Percentiles rank a stretch among this genome's conserved stretches.
These are phyloP conservation scores for Apodospora peruviana DNA, from an alignment of 495 filamentous ascomycete genomes.

Conservation along the genomic window DNA sequence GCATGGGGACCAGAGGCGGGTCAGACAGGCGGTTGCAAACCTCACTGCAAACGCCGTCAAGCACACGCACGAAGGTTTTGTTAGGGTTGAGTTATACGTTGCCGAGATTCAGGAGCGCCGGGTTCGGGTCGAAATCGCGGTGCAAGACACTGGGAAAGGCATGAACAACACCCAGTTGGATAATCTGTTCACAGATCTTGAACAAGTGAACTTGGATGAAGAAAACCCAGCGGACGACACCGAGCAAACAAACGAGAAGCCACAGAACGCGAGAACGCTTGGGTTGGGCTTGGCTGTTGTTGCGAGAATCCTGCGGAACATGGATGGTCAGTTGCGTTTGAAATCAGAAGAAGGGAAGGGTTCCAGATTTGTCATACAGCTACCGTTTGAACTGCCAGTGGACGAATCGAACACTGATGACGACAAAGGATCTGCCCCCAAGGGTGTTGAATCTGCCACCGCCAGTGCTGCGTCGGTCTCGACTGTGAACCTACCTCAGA, in stretches of 20 bases:
- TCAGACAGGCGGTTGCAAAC: conserved; percentile 78
- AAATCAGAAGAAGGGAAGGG: conserved; percentile 86
- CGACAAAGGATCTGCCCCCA: conserved; percentile 1
- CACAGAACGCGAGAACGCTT: conserved; percentile 38
- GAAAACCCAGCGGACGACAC: conserved; percentile 24
- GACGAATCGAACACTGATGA: conserved; percentile 27
- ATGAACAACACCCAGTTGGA: conserved; percentile 72
- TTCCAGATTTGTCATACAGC: conserved; percentile 69
- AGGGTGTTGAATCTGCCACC: conserved; percentile 9
- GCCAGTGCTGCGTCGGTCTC: conserved; percentile 21
- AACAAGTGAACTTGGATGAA: conserved; percentile 66
- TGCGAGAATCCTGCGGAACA: conserved; percentile 77
- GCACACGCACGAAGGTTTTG: conserved; percentile 62
- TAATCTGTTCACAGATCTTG: conserved; percentile 75
- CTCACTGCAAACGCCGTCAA: conserved; percentile 83
- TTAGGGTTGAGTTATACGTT: conserved; percentile 66
- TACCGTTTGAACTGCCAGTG: conserved; percentile 61
- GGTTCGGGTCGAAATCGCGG: conserved; percentile 62
- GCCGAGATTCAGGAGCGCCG: conserved; percentile 34
- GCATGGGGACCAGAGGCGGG: conserved; percentile 70
- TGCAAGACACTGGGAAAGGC: conserved; percentile 76
- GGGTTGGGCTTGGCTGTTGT: conserved; percentile 86
- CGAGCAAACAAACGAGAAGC: conserved; percentile 24
- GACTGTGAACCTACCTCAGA: conserved; percentile 21
- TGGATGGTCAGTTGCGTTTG: conserved; percentile 82